These are phyloP conservation scores for Ramichloridium luteum DNA, from an alignment of 2,329 filamentous ascomycete genomes.

Conservation along the genomic window DNA sequence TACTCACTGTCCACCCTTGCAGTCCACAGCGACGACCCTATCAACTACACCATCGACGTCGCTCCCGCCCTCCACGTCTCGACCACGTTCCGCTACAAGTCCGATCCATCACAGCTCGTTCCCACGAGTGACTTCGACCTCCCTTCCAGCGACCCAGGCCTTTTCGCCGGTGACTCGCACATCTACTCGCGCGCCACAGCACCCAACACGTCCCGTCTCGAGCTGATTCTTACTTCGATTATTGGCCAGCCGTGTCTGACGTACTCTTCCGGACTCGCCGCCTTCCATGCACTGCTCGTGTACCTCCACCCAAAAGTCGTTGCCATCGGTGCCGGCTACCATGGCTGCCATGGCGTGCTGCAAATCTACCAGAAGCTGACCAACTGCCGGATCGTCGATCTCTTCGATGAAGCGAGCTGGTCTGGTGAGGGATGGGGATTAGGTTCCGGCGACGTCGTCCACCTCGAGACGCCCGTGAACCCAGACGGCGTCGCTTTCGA, in stretches of 20 bases:
- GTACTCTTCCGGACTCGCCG: constrained; percentile 74
- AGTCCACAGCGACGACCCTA: constrained; percentile 26
- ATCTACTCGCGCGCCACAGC: constrained; percentile 72
- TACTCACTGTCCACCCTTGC: constrained; percentile 21
- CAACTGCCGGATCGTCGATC: constrained; percentile 57
- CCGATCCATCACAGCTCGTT: constrained; percentile 53
- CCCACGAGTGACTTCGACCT: constrained; percentile 17
- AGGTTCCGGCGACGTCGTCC: constrained; percentile 67
- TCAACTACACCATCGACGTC: constrained; percentile 47
- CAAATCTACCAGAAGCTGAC: constrained; percentile 61
- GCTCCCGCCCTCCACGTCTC: constrained; percentile 83
- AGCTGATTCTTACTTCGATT: constrained; percentile 64
- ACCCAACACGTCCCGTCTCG: constrained; percentile 74
- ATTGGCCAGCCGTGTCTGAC: constrained; percentile 58
- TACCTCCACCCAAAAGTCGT: constrained; percentile 71
- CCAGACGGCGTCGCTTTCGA: constrained; percentile 72
- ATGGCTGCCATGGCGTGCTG: constrained; percentile 85
- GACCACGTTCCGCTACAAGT: constrained; percentile 75
- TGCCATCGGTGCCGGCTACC: constrained; percentile 76
- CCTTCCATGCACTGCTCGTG: constrained; percentile 80
- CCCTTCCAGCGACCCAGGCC: constrained; percentile 17
- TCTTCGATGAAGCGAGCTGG: constrained; percentile 36
- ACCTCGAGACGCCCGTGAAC: constrained; percentile 89
- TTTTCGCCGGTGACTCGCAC: constrained; percentile 48
- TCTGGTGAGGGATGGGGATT: constrained; percentile 50